Evolutionary conservation across 768 basidiomycete species (phyloP), one percentile per base, ranked within the genome.

Genomic region (Macrocybe gigantea): DNA sequence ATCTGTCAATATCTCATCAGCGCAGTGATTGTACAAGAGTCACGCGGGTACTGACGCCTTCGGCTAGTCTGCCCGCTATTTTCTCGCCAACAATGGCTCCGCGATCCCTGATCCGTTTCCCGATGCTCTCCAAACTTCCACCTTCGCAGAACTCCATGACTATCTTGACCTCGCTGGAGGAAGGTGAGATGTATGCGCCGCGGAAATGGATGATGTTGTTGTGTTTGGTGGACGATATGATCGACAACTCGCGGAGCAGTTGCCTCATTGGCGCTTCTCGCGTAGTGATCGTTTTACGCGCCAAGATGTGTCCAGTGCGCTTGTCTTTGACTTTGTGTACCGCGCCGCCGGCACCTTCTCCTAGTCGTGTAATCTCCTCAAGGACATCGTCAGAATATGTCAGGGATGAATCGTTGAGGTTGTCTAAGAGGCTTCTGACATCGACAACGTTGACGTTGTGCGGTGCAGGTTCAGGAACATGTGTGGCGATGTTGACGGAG

Each of bases 311-410:
- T 33, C 80, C 81, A 1, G 82, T 89, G 47, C 85, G 83, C 60
- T 75, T 84, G 64, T 96, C 91, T 63, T 73, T 80, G 41, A 97
- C 94, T 67, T 92, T 93, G 64, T 95, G 85, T 8, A 99, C 96
- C 6, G 93, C 93, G 40, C 96, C 96, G 40, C 94, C 93, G 47
- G 93, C 92, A 37, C 96, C 96, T 60, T 97, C 93, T 13, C 96
- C 96, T 2, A 99, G 72, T 46, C 90, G 80, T 10, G 70, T 64
- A 7, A 93, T 53, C 54, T 89, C 87, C 55, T 93, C 87, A 48
- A 97, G 74, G 48, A 81, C 60, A 47, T 79, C 78, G 61, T 92
- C 88, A 6, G 79, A 75, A 75, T 79, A 89, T 48, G 78, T 63
- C 44, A 63, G 53, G 11, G 67, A 59, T 32, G 62, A 55, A 53